Conservation (phyloP, 2,329 filamentous ascomycete species). For the Cryphonectria radicalis region DNA sequence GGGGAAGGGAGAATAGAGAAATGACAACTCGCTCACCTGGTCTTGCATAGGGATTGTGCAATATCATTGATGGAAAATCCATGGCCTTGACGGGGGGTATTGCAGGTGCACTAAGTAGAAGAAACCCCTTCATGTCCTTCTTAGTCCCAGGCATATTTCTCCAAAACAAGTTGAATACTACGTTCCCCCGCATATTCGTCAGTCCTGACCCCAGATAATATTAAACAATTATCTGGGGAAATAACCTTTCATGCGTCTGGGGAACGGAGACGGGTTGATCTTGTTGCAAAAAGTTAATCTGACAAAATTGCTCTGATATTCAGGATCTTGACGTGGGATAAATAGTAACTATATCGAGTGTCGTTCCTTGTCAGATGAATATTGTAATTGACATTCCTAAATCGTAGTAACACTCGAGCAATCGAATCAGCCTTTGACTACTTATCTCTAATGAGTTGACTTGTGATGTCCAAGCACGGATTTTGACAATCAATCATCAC, state of each 20-base stretch:
- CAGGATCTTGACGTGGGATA: neutral
- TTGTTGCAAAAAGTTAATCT: neutral
- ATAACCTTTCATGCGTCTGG: neutral
- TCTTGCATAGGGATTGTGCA: constrained; percentile 8
- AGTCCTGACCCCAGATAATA: neutral
- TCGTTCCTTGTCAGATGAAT: too few species aligned
- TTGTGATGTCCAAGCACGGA: neutral
- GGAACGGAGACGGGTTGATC: neutral
- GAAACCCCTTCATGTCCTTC: neutral
- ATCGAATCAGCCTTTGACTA: neutral
- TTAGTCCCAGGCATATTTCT: neutral
- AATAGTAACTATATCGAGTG: neutral
- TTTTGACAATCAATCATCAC: neutral
- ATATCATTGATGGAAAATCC: constrained; percentile 26
- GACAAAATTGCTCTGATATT: neutral
- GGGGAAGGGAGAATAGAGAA: neutral
- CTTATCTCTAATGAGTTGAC: neutral
- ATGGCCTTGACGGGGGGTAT: neutral
- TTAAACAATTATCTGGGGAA: neutral
- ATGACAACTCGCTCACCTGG: neutral
- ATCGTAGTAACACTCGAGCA: too few species aligned
- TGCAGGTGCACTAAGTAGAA: neutral
- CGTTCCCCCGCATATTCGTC: constrained; percentile 18
- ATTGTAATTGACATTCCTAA: neutral
- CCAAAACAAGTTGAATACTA: neutral